phyloP scores from a whole-genome alignment of 2,329 filamentous ascomycete species.

The Aaosphaeria pasadenensis region DNA sequence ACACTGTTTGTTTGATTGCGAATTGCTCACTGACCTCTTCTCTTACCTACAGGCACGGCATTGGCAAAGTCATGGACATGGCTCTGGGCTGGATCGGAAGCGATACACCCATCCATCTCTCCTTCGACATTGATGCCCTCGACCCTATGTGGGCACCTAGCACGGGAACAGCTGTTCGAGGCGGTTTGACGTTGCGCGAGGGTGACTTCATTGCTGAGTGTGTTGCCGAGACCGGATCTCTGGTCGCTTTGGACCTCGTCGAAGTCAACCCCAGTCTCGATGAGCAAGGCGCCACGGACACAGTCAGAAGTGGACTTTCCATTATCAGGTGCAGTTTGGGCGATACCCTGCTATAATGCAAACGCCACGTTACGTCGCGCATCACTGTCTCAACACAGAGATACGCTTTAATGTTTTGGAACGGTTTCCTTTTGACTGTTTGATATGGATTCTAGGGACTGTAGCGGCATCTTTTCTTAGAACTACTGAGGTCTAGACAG shows the following conservation, averaged over 20 bases:
- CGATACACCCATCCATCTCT: conserved; percentile 95
- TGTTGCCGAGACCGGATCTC: conserved; percentile 55
- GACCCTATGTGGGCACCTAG: conserved; percentile 96
- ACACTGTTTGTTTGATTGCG: conserved; percentile 13
- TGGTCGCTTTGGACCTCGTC: conserved; percentile 57
- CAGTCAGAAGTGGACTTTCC: conserved; percentile 84
- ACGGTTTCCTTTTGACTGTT: too few relatives aligned
- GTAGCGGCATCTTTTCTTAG: too few relatives aligned
- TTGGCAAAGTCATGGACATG: conserved; percentile 96
- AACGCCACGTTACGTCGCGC: too few relatives aligned
- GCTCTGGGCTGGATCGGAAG: conserved; percentile 91
- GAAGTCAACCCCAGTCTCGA: conserved; percentile 52
- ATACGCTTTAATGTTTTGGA: too few relatives aligned
- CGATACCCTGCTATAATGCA: conserved; percentile 73
- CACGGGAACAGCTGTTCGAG: conserved; percentile 91
- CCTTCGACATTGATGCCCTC: conserved; percentile 93
- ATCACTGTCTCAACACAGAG: too few relatives aligned
- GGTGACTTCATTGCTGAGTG: conserved; percentile 91
- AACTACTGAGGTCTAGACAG: too few relatives aligned
- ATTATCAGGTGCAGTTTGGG: conserved; percentile 88
- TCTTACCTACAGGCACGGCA: conserved; percentile 65
- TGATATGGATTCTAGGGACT: too few relatives aligned
- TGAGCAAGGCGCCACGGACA: conserved; percentile 70
- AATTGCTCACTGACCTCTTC: conserved; percentile 4
- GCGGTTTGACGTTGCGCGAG: conserved; percentile 88